phyloP scores from a whole-genome alignment of 306 rosid genomes.

The Dryas drummondii region DNA sequence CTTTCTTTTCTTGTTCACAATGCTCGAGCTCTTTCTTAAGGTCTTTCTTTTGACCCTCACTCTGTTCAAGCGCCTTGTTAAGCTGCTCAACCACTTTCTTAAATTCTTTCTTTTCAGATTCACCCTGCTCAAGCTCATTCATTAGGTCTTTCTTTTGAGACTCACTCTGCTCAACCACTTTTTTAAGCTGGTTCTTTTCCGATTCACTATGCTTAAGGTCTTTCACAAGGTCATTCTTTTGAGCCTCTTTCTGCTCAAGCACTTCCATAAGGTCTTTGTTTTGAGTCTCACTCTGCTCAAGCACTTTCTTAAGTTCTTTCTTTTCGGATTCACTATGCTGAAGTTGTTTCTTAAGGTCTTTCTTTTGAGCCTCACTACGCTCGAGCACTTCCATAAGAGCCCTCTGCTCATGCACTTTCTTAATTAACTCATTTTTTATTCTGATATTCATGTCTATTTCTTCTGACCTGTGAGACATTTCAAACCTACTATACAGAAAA shows the following conservation, averaged over 20 bases:
- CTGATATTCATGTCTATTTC: too few relatives aligned
- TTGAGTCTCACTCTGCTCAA: background rate
- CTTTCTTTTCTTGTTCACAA: background rate
- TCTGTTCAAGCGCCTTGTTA: constrained; percentile 33
- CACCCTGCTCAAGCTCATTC: background rate
- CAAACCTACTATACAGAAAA: too few relatives aligned
- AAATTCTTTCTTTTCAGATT: constrained; percentile 6
- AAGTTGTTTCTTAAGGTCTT: background rate
- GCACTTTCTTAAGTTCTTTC: background rate
- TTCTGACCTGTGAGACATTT: too few relatives aligned
- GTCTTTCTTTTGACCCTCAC: constrained; percentile 41
- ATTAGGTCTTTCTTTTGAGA: constrained; percentile 29
- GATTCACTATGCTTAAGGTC: constrained; percentile 13
- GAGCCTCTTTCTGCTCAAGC: background rate
- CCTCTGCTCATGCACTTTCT: background rate
- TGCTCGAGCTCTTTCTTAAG: constrained; percentile 26
- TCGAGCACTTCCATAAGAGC: background rate
- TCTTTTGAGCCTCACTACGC: background rate
- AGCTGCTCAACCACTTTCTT: constrained; percentile 38
- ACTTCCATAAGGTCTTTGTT: background rate
- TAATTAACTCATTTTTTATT: background rate
- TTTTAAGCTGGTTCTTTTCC: background rate
- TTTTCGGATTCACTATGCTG: background rate
- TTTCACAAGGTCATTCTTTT: background rate
- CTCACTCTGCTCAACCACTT: background rate